Conservation (phyloP, 306 rosid genomes). For the Sindora glabra region DNA sequence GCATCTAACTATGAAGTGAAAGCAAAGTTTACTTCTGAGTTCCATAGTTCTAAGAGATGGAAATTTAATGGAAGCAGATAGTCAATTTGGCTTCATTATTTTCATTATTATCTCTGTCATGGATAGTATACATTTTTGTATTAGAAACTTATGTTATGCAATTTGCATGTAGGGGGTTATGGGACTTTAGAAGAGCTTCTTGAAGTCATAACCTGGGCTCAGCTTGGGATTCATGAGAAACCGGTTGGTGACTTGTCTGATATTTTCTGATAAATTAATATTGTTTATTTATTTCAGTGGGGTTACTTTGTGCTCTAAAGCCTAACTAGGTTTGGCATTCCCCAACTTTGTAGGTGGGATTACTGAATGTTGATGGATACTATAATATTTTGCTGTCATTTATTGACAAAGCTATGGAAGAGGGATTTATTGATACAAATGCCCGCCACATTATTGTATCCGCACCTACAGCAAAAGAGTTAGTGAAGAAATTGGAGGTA, state of each 20-base stretch:
- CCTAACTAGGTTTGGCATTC: slow-evolving; percentile 7
- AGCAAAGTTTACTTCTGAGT: no score
- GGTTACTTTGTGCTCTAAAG: not conserved
- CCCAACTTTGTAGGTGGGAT: slow-evolving; percentile 66
- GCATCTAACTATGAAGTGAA: not conserved
- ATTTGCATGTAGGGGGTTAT: slow-evolving; percentile 71
- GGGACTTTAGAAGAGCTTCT: slow-evolving; percentile 97
- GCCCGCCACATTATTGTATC: slow-evolving; percentile 93
- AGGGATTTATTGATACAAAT: slow-evolving; percentile 81
- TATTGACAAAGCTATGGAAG: slow-evolving; percentile 95
- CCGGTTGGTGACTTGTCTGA: slow-evolving; percentile 46
- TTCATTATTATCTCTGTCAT: not conserved
- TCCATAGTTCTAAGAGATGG: no score
- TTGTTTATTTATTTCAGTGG: not conserved
- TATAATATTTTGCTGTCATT: slow-evolving; percentile 80
- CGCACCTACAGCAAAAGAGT: slow-evolving; percentile 81
- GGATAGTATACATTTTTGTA: not conserved
- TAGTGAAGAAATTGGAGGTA: slow-evolving; percentile 96
- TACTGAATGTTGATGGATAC: slow-evolving; percentile 95
- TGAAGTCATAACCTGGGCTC: slow-evolving; percentile 99
- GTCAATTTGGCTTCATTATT: no score
- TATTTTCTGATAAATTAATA: not conserved
- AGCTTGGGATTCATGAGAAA: slow-evolving; percentile 96
- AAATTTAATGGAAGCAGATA: no score
- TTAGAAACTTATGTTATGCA: slow-evolving; percentile 2